Conservation (phyloP, 805 yeast genomes). For the Wickerhamiella azyma region DNA sequence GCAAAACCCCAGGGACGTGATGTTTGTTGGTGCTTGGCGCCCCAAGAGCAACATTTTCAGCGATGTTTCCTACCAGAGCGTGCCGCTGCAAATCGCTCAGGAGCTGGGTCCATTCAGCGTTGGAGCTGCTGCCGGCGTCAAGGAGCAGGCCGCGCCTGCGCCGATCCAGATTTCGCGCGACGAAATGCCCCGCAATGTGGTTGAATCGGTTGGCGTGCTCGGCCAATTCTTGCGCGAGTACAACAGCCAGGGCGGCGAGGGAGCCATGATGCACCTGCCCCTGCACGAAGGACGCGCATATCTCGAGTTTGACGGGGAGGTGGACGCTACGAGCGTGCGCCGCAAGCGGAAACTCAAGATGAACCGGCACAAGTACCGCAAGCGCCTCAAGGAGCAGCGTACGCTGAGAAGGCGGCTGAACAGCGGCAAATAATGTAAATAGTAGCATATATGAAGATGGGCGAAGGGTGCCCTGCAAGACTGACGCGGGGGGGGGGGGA, state of each 20-base stretch:
- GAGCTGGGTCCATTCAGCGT: conserved; percentile 27
- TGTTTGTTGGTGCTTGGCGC: conserved; percentile 16
- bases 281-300: conserved; percentile 7
- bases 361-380: conserved; percentile 94
- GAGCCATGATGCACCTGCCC: conserved; percentile 1
- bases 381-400: conserved; percentile 89
- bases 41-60: conserved; percentile 6
- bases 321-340: conserved; percentile 28
- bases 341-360: conserved; percentile 72
- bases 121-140: neutral
- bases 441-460: no score
- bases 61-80: conserved; percentile 19
- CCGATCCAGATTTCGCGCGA: neutral
- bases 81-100: conserved; percentile 28
- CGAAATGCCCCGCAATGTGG: conserved; percentile 9
- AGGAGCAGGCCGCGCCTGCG: neutral
- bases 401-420: conserved; percentile 25
- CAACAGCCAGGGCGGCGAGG: conserved; percentile 3
- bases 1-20: conserved; percentile 17
- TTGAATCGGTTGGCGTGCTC: conserved; percentile 9
- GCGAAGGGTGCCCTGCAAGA: neutral
- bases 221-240: conserved; percentile 5
- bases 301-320: conserved; percentile 5
- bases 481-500: no score
- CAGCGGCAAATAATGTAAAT: conserved; percentile 14